phyloP scores from a whole-genome alignment of 2,329 filamentous ascomycete species.

The Scedosporium boydii region DNA sequence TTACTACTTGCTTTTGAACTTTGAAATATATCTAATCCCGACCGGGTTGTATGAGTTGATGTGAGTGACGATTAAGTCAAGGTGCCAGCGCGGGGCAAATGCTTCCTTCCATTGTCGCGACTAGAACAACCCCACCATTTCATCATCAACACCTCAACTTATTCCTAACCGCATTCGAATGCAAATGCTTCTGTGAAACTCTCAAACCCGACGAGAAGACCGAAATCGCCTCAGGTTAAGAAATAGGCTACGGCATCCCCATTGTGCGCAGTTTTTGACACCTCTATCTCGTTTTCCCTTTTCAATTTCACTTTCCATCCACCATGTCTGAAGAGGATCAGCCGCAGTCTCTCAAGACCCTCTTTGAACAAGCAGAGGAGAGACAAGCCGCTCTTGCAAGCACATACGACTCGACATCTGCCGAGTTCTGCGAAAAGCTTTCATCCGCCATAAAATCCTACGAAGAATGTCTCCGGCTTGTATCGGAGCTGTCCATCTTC shows the following conservation, averaged over 20 bases:
- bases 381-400: slow-evolving; percentile 50
- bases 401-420: slow-evolving; percentile 54
- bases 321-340: slow-evolving; percentile 28
- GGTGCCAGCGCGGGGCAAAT: too few relatives aligned
- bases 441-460: slow-evolving; percentile 59
- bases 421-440: slow-evolving; percentile 59
- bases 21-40: too few relatives aligned
- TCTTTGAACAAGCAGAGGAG: slow-evolving; percentile 40
- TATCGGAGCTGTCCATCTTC: slow-evolving; percentile 69
- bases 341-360: slow-evolving; percentile 38
- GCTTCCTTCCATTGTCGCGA: too few relatives aligned
- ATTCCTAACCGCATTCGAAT: not conserved
- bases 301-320: not conserved
- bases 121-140: not conserved
- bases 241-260: not conserved
- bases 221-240: too few relatives aligned
- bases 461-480: slow-evolving; percentile 60
- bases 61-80: too few relatives aligned
- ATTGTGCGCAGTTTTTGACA: not conserved
- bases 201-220: not conserved
- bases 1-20: too few relatives aligned
- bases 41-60: too few relatives aligned
- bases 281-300: not conserved
- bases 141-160: not conserved
- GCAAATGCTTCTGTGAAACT: not conserved